phyloP scores from a whole-genome alignment of 345 rosid genomes.

The Barbarea vulgaris region DNA sequence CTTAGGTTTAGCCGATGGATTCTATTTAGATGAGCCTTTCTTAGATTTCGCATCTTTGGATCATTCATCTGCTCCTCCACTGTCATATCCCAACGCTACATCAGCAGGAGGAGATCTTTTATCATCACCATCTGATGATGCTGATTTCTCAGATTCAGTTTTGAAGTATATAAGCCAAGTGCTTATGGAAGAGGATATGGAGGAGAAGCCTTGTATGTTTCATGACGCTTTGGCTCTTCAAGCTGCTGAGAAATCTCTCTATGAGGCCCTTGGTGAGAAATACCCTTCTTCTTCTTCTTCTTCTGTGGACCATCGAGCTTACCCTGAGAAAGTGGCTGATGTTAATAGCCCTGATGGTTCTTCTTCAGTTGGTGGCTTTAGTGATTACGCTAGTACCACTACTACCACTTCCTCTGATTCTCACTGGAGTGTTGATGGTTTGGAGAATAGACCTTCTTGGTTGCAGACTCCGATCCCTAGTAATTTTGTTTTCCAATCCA shows the following conservation, averaged over 20 bases:
- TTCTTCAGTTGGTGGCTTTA: conserved; percentile 42
- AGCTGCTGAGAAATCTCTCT: conserved; percentile 73
- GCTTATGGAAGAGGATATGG: conserved; percentile 81
- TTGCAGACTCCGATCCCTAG: conserved; percentile 42
- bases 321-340: conserved; percentile 4
- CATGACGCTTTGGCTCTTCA: conserved; percentile 69
- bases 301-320: conserved; percentile 30
- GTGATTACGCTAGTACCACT: conserved; percentile 49
- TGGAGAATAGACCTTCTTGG: conserved; percentile 40
- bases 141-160: conserved; percentile 59
- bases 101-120: conserved; percentile 17
- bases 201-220: conserved; percentile 61
- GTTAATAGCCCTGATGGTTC: conserved; percentile 53
- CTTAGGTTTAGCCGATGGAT: conserved; percentile 39
- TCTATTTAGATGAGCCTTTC: conserved; percentile 41
- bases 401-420: conserved; percentile 50
- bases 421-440: conserved; percentile 49
- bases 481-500: conserved; percentile 58
- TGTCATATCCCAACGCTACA: conserved; percentile 29
- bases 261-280: conserved; percentile 62
- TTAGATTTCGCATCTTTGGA: conserved; percentile 40
- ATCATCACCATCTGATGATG: conserved; percentile 54
- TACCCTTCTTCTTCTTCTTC: conserved; percentile 51
- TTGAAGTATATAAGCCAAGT: conserved; percentile 67
- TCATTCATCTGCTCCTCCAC: conserved; percentile 27